Evolutionary conservation across 495 filamentous ascomycete species (phyloP).

Genomic region (Aspergillus hancockii): DNA sequence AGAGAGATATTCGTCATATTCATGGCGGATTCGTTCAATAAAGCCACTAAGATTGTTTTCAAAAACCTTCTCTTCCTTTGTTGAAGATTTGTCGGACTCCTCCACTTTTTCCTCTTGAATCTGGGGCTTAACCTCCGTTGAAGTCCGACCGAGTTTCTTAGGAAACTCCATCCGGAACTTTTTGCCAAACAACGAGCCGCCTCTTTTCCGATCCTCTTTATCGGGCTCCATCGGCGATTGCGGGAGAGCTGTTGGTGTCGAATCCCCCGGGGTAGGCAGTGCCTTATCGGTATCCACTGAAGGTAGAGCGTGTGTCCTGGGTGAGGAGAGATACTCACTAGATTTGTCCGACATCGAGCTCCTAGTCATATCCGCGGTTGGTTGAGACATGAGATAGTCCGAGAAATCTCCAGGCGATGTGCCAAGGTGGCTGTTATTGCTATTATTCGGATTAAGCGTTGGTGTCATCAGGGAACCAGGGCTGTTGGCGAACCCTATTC

Average conservation of each 20-base stretch:
- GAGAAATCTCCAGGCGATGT: constrained; percentile 33
- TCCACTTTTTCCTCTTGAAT: constrained; percentile 78
- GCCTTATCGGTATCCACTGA: constrained; percentile 34
- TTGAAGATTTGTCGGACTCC: constrained; percentile 66
- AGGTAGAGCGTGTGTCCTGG: constrained; percentile 22
- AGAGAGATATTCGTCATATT: constrained; percentile 71
- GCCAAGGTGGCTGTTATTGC: constrained; percentile 31
- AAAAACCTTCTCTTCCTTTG: constrained; percentile 72
- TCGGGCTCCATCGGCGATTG: constrained; percentile 67
- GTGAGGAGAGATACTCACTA: constrained; percentile 68
- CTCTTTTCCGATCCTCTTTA: constrained; percentile 70
- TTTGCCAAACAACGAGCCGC: constrained; percentile 73
- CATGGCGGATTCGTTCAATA: constrained; percentile 72
- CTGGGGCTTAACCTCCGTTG: constrained; percentile 73
- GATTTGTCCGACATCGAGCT: constrained; percentile 50
- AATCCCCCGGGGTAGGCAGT: constrained; percentile 46
- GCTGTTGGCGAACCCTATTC: constrained; percentile 73
- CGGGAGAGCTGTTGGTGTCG: constrained; percentile 48
- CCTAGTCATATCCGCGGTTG: constrained; percentile 45
- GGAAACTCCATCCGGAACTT: constrained; percentile 86
- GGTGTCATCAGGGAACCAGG: constrained; percentile 44
- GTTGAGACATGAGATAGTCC: constrained; percentile 25
- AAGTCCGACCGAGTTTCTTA: constrained; percentile 80
- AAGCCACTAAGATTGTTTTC: constrained; percentile 82
- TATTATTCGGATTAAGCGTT: constrained; percentile 23